A percentile compares a stretch with the other conserved stretches of the same genome.
phyloP scores from a whole-genome alignment of 805 yeast genomes.

The Metschnikowia lunata region DNA sequence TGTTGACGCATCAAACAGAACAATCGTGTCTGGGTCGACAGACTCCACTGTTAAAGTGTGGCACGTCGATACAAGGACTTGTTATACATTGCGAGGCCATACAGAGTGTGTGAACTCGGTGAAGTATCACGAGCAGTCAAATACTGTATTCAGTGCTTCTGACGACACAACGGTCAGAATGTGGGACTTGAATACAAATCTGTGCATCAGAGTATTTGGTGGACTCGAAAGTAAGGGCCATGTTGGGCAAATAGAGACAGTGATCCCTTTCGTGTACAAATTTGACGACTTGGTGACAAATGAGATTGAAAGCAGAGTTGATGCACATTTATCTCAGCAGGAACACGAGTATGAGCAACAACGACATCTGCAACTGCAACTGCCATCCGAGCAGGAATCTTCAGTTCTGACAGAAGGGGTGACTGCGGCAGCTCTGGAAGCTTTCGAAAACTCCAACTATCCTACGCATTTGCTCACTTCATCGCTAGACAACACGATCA shows the following conservation, averaged over 20 bases:
- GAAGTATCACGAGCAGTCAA: conserved; percentile 73
- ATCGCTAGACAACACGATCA: conserved; percentile 88
- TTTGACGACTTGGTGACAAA: conserved; percentile 51
- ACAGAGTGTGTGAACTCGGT: conserved; percentile 90
- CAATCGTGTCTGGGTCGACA: conserved; percentile 90
- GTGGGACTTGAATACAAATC: conserved; percentile 87
- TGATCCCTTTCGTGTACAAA: conserved; percentile 75
- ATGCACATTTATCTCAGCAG: conserved; percentile 13
- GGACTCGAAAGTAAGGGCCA: conserved; percentile 75
- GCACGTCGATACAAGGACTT: conserved; percentile 92
- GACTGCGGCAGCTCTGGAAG: conserved; percentile 1
- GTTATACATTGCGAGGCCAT: conserved; percentile 91
- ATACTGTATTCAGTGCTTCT: conserved; percentile 77
- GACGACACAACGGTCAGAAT: conserved; percentile 90
- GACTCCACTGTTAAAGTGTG: conserved; percentile 91
- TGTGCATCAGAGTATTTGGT: conserved; percentile 75
- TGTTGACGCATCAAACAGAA: conserved; percentile 73
- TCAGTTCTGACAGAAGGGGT: neutral
- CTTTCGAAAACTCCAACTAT: conserved; percentile 29
- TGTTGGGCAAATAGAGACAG: conserved; percentile 90
- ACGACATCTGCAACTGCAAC: conserved; percentile 6
- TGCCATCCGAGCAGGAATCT: neutral
- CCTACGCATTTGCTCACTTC: conserved; percentile 87
- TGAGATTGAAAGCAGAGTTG: conserved; percentile 21
- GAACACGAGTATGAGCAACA: conserved; percentile 14